Base-by-base conservation (phyloP, 805 yeast species). In the Metschnikowia vanudenii region DNA sequence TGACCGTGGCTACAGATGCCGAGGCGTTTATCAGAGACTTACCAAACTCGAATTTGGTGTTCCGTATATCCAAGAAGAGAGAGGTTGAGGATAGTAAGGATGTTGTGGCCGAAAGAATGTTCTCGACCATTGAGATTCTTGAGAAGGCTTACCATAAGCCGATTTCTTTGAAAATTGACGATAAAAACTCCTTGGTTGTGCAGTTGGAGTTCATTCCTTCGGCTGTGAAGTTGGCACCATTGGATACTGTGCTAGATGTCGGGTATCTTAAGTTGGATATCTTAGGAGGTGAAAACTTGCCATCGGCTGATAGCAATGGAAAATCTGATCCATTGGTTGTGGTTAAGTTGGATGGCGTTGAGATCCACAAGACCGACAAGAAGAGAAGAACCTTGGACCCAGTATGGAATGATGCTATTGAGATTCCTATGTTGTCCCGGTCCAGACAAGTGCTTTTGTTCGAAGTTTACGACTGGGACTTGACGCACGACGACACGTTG, bases 381-480 rank as follows among this genome's bases (percentile, higher is more conserved):
- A 71, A 81, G 49, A 84, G 84, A 66, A 85, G 80, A 61, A 80
- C 87, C 0, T 69, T 86, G 54, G 72, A 80, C 46, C 96, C 96
- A 14, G 75, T 74, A 10, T 90, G 94, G 91, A 83, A 88, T 61
- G 94, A 88, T 56, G 63, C 69, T 7, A 69, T 79, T 19, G 73
- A 72, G 3, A 64, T 88, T 54, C 82, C 86, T 3, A 63, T 86
- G 47, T 73, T 78, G 31, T 84, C 94, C 0, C 79, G 88, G 63
- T 68, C 81, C 2, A 76, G 85, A 59, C 69, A 78, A 20, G 56
- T 67, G 14, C 61, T 85, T 24, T 51, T 63, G 29, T 54, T 83
- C 19, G 76, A 75, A 37, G 80, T 83, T 14, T 78, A 67, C 57
- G 94, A 87, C 63, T 87, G 92, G 92, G 94, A 87, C 65, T 74